Evolutionary conservation across 345 rosid genomes (phyloP).

Genomic region (Citrus cavaleriei): DNA sequence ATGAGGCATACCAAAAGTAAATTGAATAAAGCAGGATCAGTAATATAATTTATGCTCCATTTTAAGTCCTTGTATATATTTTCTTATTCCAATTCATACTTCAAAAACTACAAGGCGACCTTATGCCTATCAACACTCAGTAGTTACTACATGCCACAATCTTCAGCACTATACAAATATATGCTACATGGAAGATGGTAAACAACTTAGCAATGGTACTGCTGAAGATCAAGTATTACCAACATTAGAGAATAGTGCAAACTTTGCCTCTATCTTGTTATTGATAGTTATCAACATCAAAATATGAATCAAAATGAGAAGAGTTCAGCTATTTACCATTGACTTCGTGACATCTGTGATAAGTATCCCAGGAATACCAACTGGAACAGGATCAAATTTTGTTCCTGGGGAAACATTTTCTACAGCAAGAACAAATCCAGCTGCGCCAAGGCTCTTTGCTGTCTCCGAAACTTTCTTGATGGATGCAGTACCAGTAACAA

Average conservation of each 20-base stretch:
- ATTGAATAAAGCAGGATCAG: neutral
- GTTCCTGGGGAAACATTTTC: constrained; percentile 94
- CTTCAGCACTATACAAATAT: neutral
- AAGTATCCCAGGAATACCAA: constrained; percentile 80
- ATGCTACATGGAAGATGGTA: neutral
- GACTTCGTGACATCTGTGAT: constrained; percentile 79
- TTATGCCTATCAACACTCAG: neutral
- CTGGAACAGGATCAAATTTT: constrained; percentile 93
- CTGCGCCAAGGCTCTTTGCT: constrained; percentile 90
- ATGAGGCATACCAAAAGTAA: neutral
- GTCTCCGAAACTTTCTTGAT: constrained; percentile 93
- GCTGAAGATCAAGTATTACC: neutral
- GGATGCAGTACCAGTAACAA: constrained; percentile 90
- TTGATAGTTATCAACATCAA: neutral
- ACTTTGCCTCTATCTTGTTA: neutral
- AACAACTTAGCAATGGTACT: neutral
- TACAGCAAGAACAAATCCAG: constrained; percentile 98
- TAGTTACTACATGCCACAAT: neutral
- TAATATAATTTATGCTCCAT: neutral
- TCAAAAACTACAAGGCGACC: neutral
- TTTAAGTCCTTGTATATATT: neutral
- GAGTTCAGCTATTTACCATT: constrained; percentile 49
- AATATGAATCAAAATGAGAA: neutral
- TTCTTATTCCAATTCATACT: neutral
- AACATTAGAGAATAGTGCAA: neutral